Conservation (phyloP, 805 yeast species). For the Candida manassasensis region DNA sequence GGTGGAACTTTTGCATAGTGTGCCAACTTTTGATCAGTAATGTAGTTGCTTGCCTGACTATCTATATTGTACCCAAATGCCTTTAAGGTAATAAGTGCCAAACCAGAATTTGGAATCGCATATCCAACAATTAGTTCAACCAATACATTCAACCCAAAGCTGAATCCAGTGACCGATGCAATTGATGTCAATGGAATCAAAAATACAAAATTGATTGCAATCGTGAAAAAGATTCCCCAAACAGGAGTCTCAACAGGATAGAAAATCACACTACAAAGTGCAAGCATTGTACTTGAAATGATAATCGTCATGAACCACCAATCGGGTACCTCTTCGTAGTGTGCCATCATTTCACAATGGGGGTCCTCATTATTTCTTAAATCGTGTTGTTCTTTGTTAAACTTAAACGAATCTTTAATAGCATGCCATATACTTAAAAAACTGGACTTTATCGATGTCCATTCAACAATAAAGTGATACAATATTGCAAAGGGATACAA, state of each 20-base stretch:
- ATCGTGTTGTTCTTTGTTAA: constrained; percentile 9
- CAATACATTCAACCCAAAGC: constrained; percentile 56
- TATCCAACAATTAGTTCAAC: constrained; percentile 64
- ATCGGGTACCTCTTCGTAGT: constrained; percentile 67
- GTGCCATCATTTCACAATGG: constrained; percentile 53
- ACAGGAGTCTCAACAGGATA: constrained; percentile 56
- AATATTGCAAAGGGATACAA: constrained; percentile 52
- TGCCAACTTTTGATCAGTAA: constrained; percentile 37
- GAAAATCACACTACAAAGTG: constrained; percentile 40
- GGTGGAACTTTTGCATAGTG: constrained; percentile 67
- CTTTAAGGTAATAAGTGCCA: constrained; percentile 51
- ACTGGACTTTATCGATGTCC: constrained; percentile 38
- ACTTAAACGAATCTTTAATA: constrained; percentile 22
- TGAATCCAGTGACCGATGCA: constrained; percentile 56
- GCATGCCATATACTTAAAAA: constrained; percentile 31
- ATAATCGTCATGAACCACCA: constrained; percentile 58
- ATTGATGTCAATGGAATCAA: constrained; percentile 60
- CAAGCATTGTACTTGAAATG: constrained; percentile 39
- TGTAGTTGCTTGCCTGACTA: constrained; percentile 58
- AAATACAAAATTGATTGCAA: constrained; percentile 50
- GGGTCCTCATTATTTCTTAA: constrained; percentile 39
- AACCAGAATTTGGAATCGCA: constrained; percentile 54
- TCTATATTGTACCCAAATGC: constrained; percentile 52
- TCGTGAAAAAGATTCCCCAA: constrained; percentile 58
- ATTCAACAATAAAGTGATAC: constrained; percentile 44